Base-by-base conservation (phyloP, 1,139 yeast species). In the Meyerozyma guilliermondii region DNA sequence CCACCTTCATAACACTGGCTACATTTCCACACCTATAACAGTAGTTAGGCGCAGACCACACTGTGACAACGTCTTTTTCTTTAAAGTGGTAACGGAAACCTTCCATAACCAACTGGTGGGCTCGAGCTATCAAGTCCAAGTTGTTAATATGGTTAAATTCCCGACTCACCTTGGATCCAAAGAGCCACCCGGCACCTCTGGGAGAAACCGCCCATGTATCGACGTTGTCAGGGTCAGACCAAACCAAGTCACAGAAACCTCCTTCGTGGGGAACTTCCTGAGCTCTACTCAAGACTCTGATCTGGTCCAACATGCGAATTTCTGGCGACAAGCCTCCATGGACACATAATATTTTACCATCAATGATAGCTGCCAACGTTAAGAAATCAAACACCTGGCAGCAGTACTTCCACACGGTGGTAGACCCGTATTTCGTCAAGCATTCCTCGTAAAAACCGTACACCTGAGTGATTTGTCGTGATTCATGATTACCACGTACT, bases 251-350 rank as follows among this genome's bases (percentile, higher is more conserved):
- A 59, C 98, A 92, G 64, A 92, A 92, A 3, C 98, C 97, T 49
- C 98, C 98, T 65, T 92, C 98, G 62, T 92, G 98, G 2, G 98
- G 98, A 42, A 92, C 97, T 65, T 92, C 98, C 65, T 92, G 98
- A n/a, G 98, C 98, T 57, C 98, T 77, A 43, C 95, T 87, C 46
- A 92, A 73, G 14, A 91, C 96, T 53, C 98, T 75, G 46, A 92
- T 91, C 66, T 92, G 98, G 62, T 92, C 98, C 52, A 92, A 76
- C 88, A 92, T 91, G 60, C 98, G 80, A 46, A 92, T 88, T 64
- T 92, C 98, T 5, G 98, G 98, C n/a, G 96, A 87, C 47, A 92
- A 76, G 1, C 98, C 98, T 45, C 98, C 98, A 60, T 91, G 98
- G 36, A 91, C 96, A 71, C 98, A 91, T 46, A 91, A 70, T 39